Evolutionary conservation across 2,329 filamentous ascomycete genomes (phyloP).

Genomic region (Colletotrichum zoysiae): DNA sequence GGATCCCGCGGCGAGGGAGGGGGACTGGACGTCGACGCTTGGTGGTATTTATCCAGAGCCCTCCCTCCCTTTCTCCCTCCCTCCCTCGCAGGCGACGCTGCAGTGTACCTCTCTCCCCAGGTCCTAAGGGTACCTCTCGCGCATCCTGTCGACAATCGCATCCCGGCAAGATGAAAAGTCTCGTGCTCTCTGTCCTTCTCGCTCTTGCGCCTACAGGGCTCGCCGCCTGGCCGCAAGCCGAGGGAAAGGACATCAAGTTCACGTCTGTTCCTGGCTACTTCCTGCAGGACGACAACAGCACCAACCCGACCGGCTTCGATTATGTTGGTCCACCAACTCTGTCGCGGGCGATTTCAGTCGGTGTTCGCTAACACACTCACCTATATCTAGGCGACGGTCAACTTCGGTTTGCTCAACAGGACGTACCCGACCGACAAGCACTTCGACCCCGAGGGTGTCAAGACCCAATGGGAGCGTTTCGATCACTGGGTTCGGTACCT

Average conservation of each 20-base stretch:
- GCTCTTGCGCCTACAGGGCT: constrained; percentile 47
- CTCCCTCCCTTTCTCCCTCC: not conserved
- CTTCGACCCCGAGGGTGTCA: constrained; percentile 53
- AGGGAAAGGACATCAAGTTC: constrained; percentile 65
- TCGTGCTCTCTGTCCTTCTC: constrained; percentile 48
- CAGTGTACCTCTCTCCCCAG: constrained; percentile 14
- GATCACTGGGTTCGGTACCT: constrained; percentile 67
- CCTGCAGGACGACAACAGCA: constrained; percentile 70
- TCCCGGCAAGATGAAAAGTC: constrained; percentile 51
- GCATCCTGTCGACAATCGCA: constrained; percentile 8
- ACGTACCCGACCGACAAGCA: constrained; percentile 68
- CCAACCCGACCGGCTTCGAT: constrained; percentile 69
- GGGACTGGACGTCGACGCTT: constrained; percentile 1
- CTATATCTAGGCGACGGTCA: constrained; percentile 63
- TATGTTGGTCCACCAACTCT: constrained; percentile 62
- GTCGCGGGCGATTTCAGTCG: not conserved
- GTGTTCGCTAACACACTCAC: constrained; percentile 14
- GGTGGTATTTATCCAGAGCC: constrained; percentile 38
- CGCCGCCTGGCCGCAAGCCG: constrained; percentile 50
- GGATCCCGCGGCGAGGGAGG: constrained; percentile 22
- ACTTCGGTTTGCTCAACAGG: constrained; percentile 75
- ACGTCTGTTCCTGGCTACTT: constrained; percentile 73
- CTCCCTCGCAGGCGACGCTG: constrained; percentile 27
- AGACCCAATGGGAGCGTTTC: constrained; percentile 76
- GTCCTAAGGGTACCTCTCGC: constrained; percentile 5